phyloP scores from a whole-genome alignment of 768 basidiomycete genomes.

The Polyporus arcularius region DNA sequence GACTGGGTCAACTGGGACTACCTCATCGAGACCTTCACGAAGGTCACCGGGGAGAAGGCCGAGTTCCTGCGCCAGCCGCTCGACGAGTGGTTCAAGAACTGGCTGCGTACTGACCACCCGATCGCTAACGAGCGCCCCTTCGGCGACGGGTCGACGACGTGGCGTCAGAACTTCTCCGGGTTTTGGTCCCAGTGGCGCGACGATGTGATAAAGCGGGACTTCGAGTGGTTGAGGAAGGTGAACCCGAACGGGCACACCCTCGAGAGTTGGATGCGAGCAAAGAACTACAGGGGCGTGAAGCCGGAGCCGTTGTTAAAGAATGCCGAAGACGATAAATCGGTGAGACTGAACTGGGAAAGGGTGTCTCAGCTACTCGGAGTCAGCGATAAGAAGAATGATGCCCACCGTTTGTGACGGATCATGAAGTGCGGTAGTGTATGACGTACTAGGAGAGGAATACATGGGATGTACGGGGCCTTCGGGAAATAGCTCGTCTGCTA shows the following conservation, averaged over 20 bases:
- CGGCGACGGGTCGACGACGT: constrained; percentile 10
- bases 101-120: background rate
- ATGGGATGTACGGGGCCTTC: no score
- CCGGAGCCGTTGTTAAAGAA: constrained; percentile 6
- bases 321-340: background rate
- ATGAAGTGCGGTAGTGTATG: no score
- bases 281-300: background rate
- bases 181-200: constrained; percentile 24
- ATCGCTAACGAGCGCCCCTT: background rate
- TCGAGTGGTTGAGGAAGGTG: constrained; percentile 42
- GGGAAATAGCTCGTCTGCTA: no score
- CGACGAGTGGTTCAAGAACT: constrained; percentile 10
- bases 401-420: no score
- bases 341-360: background rate
- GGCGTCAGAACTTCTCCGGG: constrained; percentile 39
- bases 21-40: constrained; percentile 24
- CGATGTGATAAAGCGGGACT: constrained; percentile 42
- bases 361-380: background rate
- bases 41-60: constrained; percentile 11
- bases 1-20: constrained; percentile 28
- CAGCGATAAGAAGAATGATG: no score
- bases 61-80: constrained; percentile 3
- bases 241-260: constrained; percentile 38
- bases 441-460: no score
- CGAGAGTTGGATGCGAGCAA: constrained; percentile 43